These are phyloP conservation scores for Mycena crocata DNA, from an alignment of 768 basidiomycete species.

Conservation along the genomic window DNA sequence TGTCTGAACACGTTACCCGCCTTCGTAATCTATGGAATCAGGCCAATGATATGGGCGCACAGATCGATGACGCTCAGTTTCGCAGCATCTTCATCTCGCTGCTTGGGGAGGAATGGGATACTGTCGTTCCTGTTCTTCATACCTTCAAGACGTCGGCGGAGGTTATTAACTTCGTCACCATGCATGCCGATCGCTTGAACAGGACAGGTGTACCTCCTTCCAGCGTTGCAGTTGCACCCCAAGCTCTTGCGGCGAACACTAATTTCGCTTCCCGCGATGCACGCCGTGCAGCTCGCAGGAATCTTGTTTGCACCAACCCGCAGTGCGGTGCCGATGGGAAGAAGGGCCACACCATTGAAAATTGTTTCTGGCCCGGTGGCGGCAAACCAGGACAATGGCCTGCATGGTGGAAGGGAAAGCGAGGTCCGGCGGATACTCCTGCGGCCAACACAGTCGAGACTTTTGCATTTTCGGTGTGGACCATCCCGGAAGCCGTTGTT, in stretches of 20 bases:
- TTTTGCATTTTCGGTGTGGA: constrained; percentile 12
- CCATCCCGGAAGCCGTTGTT: background rate
- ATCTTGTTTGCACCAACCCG: background rate
- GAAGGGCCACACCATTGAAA: background rate
- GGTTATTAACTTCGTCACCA: constrained; percentile 12
- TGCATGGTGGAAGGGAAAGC: constrained; percentile 13
- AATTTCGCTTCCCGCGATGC: background rate
- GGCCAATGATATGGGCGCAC: constrained; percentile 30
- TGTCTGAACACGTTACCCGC: constrained; percentile 29
- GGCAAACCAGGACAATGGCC: constrained; percentile 24
- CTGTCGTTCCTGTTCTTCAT: constrained; percentile 17
- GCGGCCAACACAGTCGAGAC: constrained; percentile 13
- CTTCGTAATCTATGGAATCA: constrained; percentile 30
- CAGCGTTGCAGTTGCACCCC: background rate
- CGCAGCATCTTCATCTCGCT: too few species aligned
- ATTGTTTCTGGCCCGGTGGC: constrained; percentile 23
- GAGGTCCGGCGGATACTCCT: background rate
- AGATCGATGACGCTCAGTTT: constrained; percentile 24
- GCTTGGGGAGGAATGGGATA: too few species aligned
- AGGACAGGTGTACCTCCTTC: background rate
- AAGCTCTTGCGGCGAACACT: background rate
- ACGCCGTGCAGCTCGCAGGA: constrained; percentile 5
- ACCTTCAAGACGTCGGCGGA: constrained; percentile 7
- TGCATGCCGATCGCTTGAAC: constrained; percentile 12
- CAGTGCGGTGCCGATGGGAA: background rate